Evolutionary conservation across 202 grass and related monocot species (phyloP), one percentile per base, ranked within the genome.

Genomic region (Saccharum hybrid): DNA sequence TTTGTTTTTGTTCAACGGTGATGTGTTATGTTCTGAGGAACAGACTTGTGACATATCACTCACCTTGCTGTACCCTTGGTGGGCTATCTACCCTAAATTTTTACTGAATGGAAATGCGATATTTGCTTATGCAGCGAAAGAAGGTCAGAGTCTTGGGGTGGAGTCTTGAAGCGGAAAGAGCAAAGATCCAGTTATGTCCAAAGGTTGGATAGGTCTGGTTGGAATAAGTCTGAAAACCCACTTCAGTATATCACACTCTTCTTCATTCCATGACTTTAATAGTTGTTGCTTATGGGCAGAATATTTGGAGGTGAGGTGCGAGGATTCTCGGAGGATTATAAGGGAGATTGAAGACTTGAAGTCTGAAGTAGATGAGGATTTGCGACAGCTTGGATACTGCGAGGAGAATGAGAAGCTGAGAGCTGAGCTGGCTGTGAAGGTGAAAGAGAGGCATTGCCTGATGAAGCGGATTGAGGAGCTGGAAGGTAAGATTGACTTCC

Each of bases 391-490:
- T 41, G 43, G 42, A 36, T 80, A 26, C 19, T 68, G 43, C 49
- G 18, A 80, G 77, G 63, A 66, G 7, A 80, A 68, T 33, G 5
- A 68, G 77, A 67, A 80, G 31, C 30, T 67, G 28, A 67, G 77
- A 66, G 42, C 21, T 54, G 63, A 67, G 28, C 28, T 79, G 61
- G 16, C 28, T 34, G 28, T 22, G 9, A 79, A 66, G 42, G 10
- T 10, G 7, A 34, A 66, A 19, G 76, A 79, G 40, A 37, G 51
- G 10, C 39, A 36, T 6, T 64, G 16, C 37, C 40, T 79, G 16
- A 36, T 42, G 16, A 79, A 79, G 62, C 62, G 49, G 41, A 79
- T 23, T 8, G 62, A 66, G 28, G 76, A 67, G 28, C 45, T 79
- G 28, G 10, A 52, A 36, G 18, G 5, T 3, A 45, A 26, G 11